Evolutionary conservation across 257 asterid genomes (phyloP).

Genomic region (Nicotiana obtusifolia): DNA sequence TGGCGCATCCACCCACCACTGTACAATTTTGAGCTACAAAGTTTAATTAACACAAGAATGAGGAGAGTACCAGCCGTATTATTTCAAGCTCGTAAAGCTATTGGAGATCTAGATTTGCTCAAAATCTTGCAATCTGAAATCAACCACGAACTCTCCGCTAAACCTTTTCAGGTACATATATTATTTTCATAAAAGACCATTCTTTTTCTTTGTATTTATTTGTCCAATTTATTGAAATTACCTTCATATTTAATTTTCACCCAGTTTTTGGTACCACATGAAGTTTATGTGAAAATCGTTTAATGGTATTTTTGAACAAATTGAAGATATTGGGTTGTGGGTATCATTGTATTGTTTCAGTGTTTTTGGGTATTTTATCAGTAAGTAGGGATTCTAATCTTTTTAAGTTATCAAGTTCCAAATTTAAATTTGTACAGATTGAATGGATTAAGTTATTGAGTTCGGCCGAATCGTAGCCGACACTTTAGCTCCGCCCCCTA

Average conservation of each 20-base stretch:
- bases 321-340: background rate
- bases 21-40: too few species aligned
- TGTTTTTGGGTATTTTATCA: background rate
- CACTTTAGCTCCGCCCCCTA: too few species aligned
- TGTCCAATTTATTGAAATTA: background rate
- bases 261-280: background rate
- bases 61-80: slow-evolving; percentile 33
- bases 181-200: background rate
- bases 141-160: slow-evolving; percentile 52
- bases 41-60: slow-evolving; percentile 17
- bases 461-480: too few species aligned
- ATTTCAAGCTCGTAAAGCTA: slow-evolving; percentile 42
- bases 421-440: too few species aligned
- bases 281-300: background rate
- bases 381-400: too few species aligned
- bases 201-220: background rate
- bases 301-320: background rate
- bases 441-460: too few species aligned
- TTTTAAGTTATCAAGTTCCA: too few species aligned
- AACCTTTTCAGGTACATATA: slow-evolving; percentile 47
- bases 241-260: background rate
- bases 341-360: background rate
- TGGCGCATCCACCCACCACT: too few species aligned
- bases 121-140: slow-evolving; percentile 68
- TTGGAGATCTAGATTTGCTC: slow-evolving; percentile 53